phyloP scores from a whole-genome alignment of 192 early-diverging fungal genomes.

The Entomortierella chlamydospora region DNA sequence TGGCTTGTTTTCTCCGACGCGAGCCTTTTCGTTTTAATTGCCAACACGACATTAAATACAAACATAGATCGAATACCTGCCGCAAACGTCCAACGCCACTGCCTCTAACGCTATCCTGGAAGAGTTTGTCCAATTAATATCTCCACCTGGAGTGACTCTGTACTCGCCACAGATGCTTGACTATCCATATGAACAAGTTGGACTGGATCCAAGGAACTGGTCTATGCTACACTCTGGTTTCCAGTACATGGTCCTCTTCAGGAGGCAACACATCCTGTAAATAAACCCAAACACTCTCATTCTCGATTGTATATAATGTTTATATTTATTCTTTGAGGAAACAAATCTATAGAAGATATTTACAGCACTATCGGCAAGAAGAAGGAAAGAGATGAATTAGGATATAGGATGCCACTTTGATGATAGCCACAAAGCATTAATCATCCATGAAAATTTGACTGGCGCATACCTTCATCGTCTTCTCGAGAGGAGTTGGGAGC shows the following conservation, averaged over 20 bases:
- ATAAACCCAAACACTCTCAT: constrained; percentile 4
- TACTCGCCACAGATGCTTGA: constrained; percentile 58
- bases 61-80: constrained; percentile 67
- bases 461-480: constrained; percentile 28
- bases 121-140: constrained; percentile 62
- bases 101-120: constrained; percentile 55
- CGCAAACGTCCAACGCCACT: constrained; percentile 58
- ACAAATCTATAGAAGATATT: background rate
- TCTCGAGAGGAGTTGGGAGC: constrained; percentile 16
- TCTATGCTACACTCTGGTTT: constrained; percentile 64
- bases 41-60: too few species aligned
- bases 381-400: background rate
- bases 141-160: constrained; percentile 59
- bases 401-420: background rate
- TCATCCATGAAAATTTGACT: background rate
- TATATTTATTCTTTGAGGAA: background rate
- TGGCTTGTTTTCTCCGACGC: too few species aligned
- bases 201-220: constrained; percentile 59
- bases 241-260: constrained; percentile 66
- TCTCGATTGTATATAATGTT: background rate
- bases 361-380: constrained; percentile 22
- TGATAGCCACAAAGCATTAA: background rate
- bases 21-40: too few species aligned
- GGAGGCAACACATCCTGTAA: constrained; percentile 63
- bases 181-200: constrained; percentile 65